Evolutionary conservation across 495 filamentous ascomycete genomes (phyloP).

Genomic region (Chaetomium cochliodes): DNA sequence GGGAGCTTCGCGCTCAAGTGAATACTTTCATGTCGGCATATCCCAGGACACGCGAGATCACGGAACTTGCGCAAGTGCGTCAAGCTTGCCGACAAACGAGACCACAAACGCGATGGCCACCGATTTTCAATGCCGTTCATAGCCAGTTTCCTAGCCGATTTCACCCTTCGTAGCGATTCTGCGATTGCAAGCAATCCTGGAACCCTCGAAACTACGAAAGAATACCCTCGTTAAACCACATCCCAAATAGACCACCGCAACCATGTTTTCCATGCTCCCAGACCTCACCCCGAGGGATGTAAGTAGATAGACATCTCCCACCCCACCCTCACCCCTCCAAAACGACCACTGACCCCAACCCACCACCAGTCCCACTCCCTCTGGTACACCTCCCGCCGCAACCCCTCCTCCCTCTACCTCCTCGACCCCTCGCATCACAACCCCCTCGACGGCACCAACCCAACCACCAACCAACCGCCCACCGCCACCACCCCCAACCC

Average conservation of each 20-base stretch:
- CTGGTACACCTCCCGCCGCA: conserved; percentile 63
- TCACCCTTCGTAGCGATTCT: not conserved
- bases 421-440: conserved; percentile 29
- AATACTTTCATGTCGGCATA: not conserved
- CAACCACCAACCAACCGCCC: conserved; percentile 27
- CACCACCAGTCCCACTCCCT: conserved; percentile 62
- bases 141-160: not conserved
- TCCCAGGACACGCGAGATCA: not conserved
- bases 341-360: conserved; percentile 19
- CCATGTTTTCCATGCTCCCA: conserved; percentile 68
- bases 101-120: not conserved
- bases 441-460: conserved; percentile 24
- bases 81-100: not conserved
- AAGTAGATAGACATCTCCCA: conserved; percentile 30
- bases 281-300: conserved; percentile 71
- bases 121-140: not conserved
- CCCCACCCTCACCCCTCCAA: not conserved
- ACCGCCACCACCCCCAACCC: conserved; percentile 25
- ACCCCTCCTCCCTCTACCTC: conserved; percentile 38
- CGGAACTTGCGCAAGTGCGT: not conserved
- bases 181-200: too few species aligned
- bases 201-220: not conserved
- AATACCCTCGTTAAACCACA: not conserved
- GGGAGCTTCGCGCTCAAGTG: not conserved
- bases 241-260: conserved; percentile 15